A percentile compares a stretch with the other conserved stretches of the same genome.
Evolutionary conservation across 805 yeast species (phyloP).

Genomic region (Kluyveromyces siamensis): DNA sequence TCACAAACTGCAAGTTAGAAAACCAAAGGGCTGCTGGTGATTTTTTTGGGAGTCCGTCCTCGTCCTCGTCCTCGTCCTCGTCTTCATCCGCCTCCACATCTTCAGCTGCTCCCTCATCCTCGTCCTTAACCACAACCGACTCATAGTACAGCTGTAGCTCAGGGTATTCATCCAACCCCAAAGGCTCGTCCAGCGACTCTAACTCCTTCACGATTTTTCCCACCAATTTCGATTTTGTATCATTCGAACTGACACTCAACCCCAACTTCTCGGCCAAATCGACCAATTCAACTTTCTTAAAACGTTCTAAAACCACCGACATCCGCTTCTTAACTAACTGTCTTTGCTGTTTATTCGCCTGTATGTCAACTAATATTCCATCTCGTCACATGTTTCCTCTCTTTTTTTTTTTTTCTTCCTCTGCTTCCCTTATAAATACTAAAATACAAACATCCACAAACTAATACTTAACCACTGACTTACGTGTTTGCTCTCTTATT

Average conservation of each 20-base stretch:
- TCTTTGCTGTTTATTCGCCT: not conserved
- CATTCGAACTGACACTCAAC: slow-evolving; percentile 10
- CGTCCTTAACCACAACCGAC: slow-evolving; percentile 6
- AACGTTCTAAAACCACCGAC: slow-evolving; percentile 10
- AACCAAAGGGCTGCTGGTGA: slow-evolving; percentile 5
- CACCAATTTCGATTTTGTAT: slow-evolving; percentile 15
- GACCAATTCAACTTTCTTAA: slow-evolving; percentile 22
- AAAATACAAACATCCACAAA: too few species aligned
- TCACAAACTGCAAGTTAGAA: slow-evolving; percentile 5
- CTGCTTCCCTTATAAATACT: not conserved
- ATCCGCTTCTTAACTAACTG: not conserved
- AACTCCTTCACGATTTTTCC: slow-evolving; percentile 13
- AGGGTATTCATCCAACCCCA: slow-evolving; percentile 20
- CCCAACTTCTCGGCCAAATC: slow-evolving; percentile 21
- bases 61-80: slow-evolving; percentile 9
- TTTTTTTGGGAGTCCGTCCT: slow-evolving; percentile 8
- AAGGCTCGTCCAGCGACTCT: slow-evolving; percentile 10
- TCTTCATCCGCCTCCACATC: slow-evolving; percentile 3
- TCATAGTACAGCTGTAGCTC: slow-evolving; percentile 19
- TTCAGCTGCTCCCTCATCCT: slow-evolving; percentile 9
- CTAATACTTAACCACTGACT: too few species aligned
- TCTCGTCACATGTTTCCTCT: not conserved
- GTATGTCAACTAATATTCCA: not conserved
- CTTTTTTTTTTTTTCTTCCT: not conserved
- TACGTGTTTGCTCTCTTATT: too few species aligned